Evolutionary conservation across 1,284 basidiomycete species (phyloP).

Genomic region (Hemileia vastatrix): DNA sequence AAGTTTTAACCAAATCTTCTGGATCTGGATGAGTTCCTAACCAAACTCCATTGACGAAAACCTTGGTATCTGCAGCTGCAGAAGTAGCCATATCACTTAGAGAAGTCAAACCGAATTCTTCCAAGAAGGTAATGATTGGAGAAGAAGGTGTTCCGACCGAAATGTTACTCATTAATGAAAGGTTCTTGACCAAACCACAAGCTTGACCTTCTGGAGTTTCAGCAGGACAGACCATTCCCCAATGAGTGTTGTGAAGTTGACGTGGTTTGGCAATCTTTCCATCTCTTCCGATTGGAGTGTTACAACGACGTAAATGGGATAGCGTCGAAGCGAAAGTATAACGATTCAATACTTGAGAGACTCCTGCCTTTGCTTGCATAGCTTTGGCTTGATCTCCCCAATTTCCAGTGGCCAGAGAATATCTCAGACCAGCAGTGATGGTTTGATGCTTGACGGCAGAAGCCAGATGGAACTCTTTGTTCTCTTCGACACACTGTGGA

Average conservation of each 20-base stretch:
- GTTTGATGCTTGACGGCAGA: constrained; percentile 89
- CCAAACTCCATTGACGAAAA: constrained; percentile 99
- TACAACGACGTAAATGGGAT: constrained; percentile 92
- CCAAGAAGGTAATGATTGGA: constrained; percentile 94
- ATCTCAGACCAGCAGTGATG: constrained; percentile 95
- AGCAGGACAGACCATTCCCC: constrained; percentile 99
- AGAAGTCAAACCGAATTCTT: constrained; percentile 92
- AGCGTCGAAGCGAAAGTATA: constrained; percentile 98
- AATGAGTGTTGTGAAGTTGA: constrained; percentile 97
- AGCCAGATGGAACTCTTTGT: constrained; percentile 86
- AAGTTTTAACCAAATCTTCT: constrained; percentile 77
- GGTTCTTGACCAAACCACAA: constrained; percentile 96
- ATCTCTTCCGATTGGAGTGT: constrained; percentile 93
- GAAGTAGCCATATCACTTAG: constrained; percentile 80
- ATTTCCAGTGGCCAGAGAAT: constrained; percentile 94
- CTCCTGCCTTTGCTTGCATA: constrained; percentile 93
- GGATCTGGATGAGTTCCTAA: constrained; percentile 96
- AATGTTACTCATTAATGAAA: constrained; percentile 94
- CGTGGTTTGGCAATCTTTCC: constrained; percentile 99
- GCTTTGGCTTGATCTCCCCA: constrained; percentile 99
- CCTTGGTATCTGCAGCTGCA: constrained; percentile 74
- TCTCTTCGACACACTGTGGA: constrained; percentile 80
- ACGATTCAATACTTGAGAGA: constrained; percentile 94
- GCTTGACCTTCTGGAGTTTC: constrained; percentile 99
- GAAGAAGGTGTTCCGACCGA: constrained; percentile 93